Base-by-base conservation (phyloP, 805 yeast genomes). In the Ogataea philodendri region DNA sequence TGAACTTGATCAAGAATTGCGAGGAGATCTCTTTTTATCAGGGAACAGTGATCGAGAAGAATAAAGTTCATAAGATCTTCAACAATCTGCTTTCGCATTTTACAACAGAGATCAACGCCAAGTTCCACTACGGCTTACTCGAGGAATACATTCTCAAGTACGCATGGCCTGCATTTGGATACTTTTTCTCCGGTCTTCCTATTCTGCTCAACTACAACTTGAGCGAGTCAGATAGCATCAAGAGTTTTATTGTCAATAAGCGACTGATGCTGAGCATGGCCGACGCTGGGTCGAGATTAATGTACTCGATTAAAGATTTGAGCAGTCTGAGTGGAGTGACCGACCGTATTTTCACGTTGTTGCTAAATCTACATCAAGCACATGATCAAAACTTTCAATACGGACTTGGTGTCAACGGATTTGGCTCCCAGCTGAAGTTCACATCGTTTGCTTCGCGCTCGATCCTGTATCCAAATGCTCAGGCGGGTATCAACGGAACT, bases 151-250 rank as follows among this genome's bases (percentile, higher is more conserved):
- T 88, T 30, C 72, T 89, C 59, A 89, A 88, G 62, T 87, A 85
- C 55, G 78, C 90, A 9, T 89, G 97, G 97, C 87, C 96, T 3
- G 96, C 94, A 0, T 73, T 89, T 63, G 96, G 97, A n/a, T 88
- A 87, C 57, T 61, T 88, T 15, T 88, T 86, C 63, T 85, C 96
- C 0, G 83, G 95, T 1, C 72, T 89, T 44, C 97, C 97, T 2
- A 89, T 89, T 11, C 76, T 88, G 34, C 58, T 86, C 39, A 81
- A 56, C 39, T 50, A 16, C 57, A 64, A 39, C 9, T 42, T 50
- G 1, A 30, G 65, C 41, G 80, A 62, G 51, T 72, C 76, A 39
- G 70, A 69, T 39, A 81, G 79, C 52, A 86, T 89, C 86, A 81
- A 86, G 51, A 87, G 84, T 48, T 89, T 88, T 50, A 81, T 89